These are phyloP conservation scores for Talaromyces sp. DNA, from an alignment of 2,329 filamentous ascomycete species.

Conservation along the genomic window DNA sequence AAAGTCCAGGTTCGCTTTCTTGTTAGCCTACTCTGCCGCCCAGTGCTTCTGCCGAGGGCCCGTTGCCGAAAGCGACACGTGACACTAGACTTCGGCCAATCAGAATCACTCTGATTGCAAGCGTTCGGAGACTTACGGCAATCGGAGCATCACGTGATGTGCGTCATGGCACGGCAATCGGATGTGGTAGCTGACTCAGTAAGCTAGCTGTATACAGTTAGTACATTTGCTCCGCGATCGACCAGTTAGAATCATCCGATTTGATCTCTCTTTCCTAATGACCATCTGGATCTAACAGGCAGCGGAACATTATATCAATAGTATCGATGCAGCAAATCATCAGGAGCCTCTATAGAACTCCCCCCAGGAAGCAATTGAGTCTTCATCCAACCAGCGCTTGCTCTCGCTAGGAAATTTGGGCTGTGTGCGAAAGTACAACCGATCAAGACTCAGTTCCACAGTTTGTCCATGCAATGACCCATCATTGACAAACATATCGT, in stretches of 20 bases:
- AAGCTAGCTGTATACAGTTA: not conserved
- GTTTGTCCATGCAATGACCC: not conserved
- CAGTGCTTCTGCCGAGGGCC: constrained; percentile 14
- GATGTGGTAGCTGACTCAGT: not conserved
- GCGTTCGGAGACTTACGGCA: constrained; percentile 19
- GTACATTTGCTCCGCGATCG: not conserved
- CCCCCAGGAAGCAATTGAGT: not conserved
- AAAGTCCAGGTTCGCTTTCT: constrained; percentile 15
- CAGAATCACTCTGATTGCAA: constrained; percentile 7
- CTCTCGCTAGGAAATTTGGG: not conserved
- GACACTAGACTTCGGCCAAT: not conserved
- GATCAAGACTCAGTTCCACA: not conserved
- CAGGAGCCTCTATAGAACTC: not conserved
- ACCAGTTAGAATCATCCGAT: not conserved
- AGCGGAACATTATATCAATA: not conserved
- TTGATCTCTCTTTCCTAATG: not conserved
- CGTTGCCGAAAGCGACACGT: constrained; percentile 11
- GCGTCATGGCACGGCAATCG: constrained; percentile 4
- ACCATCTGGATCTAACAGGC: not conserved
- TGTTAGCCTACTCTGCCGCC: constrained; percentile 14
- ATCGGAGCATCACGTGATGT: constrained; percentile 8
- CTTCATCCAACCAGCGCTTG: not conserved
- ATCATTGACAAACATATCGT: not conserved
- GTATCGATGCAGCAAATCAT: not conserved
- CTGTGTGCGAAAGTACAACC: not conserved